Conservation (phyloP, 2,329 filamentous ascomycete genomes). For the Achaetomium macrosporum region DNA sequence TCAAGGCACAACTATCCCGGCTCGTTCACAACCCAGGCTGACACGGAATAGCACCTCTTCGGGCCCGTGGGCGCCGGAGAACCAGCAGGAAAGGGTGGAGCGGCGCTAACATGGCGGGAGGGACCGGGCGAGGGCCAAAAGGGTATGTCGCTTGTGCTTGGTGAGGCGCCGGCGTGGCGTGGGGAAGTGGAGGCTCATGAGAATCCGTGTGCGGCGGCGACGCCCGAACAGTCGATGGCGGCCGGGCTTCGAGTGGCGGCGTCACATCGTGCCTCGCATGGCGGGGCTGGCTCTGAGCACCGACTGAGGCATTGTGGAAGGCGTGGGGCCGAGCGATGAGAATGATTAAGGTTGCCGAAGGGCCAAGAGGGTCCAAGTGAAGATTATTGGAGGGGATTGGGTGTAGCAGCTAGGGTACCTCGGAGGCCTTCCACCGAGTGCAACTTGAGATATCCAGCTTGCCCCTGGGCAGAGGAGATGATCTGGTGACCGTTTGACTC, state of each 20-base stretch:
- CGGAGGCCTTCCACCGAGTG: conserved; percentile 25
- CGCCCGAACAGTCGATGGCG: conserved; percentile 19
- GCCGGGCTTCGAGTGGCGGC: conserved; percentile 15
- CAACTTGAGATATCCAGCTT: conserved; percentile 12
- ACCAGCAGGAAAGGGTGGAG: background rate
- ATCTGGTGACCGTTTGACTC: conserved; percentile 7
- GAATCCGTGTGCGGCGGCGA: conserved; percentile 8
- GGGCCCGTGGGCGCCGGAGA: background rate
- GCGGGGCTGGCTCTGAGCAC: conserved; percentile 5
- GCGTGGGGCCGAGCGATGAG: conserved; percentile 21
- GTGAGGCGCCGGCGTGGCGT: conserved; percentile 8
- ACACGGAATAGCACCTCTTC: conserved; percentile 14
- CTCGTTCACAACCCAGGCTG: conserved; percentile 5
- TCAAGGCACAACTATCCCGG: conserved; percentile 8
- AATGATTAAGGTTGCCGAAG: conserved; percentile 21
- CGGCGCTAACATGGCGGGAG: background rate
- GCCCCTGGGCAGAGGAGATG: background rate
- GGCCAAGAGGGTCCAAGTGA: conserved; percentile 18
- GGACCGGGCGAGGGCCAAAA: background rate
- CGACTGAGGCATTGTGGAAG: conserved; percentile 11
- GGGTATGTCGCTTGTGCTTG: conserved; percentile 12
- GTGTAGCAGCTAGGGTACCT: conserved; percentile 10
- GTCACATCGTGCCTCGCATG: conserved; percentile 18
- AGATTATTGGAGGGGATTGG: conserved; percentile 22
- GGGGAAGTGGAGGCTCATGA: conserved; percentile 9